Evolutionary conservation across 768 basidiomycete genomes (phyloP), one percentile per base, ranked within the genome.

Genomic region (Amanita inopinata): DNA sequence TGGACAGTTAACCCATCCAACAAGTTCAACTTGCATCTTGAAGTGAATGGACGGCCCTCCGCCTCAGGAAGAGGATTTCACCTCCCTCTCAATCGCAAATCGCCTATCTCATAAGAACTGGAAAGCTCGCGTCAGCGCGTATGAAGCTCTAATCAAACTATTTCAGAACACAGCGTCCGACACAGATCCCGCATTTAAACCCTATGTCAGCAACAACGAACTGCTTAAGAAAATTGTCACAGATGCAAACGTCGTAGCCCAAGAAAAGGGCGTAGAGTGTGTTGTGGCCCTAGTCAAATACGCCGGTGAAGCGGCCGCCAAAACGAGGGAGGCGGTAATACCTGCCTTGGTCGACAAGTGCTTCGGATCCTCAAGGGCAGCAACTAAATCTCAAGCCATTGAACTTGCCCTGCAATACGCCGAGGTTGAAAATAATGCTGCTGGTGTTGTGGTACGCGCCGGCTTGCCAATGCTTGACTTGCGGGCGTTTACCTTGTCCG

Each of bases 291-390:
- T 98, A 46, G 80, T 96, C 51, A 89, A 91, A 64, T 89, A 81
- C 56, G 87, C 91, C 5, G 96, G 94, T 46, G 90, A 93, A 71
- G 81, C 74, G 33, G 78, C 84, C 33, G 83, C 83, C 35, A 81
- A 79, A 63, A 83, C 86, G 30, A 73, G 89, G 53, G 77, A 86
- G 39, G 71, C 69, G 2, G 80, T 99, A 6, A 69, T 96, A 5
- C 88, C 92, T n/a, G 83, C 84, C 3, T 63, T 99, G 46, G 92
- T 98, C 27, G 96, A 99, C 55, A 99, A 99, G 61, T 91, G 89
- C 55, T 74, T 96, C 43, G 92, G 94, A 18, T 91, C 93, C 14
- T 66, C 91, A 28, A 74, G 93, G 56, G 83, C 84, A 7, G 91
- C 89, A 15, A 97, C 94, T 12, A 96, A 82, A 66, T 76, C 71